Evolutionary conservation across 208 protist species (phyloP), one percentile per base, ranked within the genome.

Genomic region (Crithidia acanthocephali): DNA sequence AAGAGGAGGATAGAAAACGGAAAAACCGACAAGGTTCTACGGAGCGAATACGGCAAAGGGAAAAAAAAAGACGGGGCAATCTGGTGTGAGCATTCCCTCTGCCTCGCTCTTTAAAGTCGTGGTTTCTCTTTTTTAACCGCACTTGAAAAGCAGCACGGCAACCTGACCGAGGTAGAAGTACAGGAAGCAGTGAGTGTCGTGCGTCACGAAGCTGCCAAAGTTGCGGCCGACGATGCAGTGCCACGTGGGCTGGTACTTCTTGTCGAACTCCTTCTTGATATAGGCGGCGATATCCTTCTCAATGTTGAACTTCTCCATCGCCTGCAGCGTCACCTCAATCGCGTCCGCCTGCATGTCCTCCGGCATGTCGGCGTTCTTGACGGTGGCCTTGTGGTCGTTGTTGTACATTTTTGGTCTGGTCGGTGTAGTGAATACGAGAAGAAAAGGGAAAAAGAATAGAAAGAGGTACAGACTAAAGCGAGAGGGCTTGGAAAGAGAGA

Each of bases 141-240:
- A 93, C 78, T 94, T 94, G 75, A 99, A 99, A 55, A 99, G 91
- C 56, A 99, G 94, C 83, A 99, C 97, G 56, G 98, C 98, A 18
- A 99, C 94, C 86, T 99, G 98, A 42, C 98, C 99, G 70, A 99
- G 85, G 84, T 99, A 99, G 90, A 99, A 99, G 89, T 99, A 99
- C 72, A 99, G 98, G 82, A 99, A 99, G 67, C 88, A 88, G 74
- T 96, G 91, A 8, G 98, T 99, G 85, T 99, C 99, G 85, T 99
- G 99, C 10, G 99, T 99, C 40, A 99, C 98, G 86, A 99, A 99
- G 68, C 99, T 99, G 72, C 99, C 99, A 86, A 99, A 99, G 92
- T 99, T 99, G 69, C 98, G 95, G 62, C 99, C 99, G 23, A 99
- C 99, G 79, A 99, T 99, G 91, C 98, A 99, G 87, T 99, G 99